Conservation (phyloP, 2,329 filamentous ascomycete genomes). For the Calonectria multiphialidica region DNA sequence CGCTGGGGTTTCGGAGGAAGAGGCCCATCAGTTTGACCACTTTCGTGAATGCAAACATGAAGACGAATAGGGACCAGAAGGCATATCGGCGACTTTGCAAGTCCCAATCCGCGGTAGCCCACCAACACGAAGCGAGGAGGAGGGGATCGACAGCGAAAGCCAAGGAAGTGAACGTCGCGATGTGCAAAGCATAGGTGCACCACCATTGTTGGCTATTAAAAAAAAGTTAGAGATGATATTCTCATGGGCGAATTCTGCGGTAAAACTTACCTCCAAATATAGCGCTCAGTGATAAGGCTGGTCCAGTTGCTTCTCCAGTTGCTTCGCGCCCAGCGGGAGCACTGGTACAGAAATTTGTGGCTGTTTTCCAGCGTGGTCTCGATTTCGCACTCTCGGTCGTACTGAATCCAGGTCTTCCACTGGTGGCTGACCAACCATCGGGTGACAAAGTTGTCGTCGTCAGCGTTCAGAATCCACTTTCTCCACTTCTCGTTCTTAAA, state of each 20-base stretch:
- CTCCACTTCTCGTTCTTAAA: conserved; percentile 95
- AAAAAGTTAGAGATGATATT: conserved; percentile 34
- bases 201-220: conserved; percentile 83
- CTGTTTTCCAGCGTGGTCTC: conserved; percentile 94
- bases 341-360: conserved; percentile 91
- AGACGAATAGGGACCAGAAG: conserved; percentile 74
- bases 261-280: conserved; percentile 85
- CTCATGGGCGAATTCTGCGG: not conserved
- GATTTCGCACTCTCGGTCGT: conserved; percentile 90
- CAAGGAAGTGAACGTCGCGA: conserved; percentile 92
- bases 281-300: conserved; percentile 84
- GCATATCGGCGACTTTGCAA: conserved; percentile 63
- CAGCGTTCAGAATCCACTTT: conserved; percentile 90
- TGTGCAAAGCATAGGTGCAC: conserved; percentile 92
- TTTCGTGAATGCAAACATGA: conserved; percentile 88
- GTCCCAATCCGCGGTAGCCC: conserved; percentile 74
- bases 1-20: conserved; percentile 85
- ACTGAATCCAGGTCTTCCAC: conserved; percentile 97
- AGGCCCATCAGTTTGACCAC: conserved; percentile 91
- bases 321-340: conserved; percentile 93
- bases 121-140: conserved; percentile 76
- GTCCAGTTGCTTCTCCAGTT: conserved; percentile 98
- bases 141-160: conserved; percentile 83
- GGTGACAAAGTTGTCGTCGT: conserved; percentile 98
- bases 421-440: conserved; percentile 93